phyloP scores from a whole-genome alignment of 2,329 filamentous ascomycete species.

The Triangularia setosa region DNA sequence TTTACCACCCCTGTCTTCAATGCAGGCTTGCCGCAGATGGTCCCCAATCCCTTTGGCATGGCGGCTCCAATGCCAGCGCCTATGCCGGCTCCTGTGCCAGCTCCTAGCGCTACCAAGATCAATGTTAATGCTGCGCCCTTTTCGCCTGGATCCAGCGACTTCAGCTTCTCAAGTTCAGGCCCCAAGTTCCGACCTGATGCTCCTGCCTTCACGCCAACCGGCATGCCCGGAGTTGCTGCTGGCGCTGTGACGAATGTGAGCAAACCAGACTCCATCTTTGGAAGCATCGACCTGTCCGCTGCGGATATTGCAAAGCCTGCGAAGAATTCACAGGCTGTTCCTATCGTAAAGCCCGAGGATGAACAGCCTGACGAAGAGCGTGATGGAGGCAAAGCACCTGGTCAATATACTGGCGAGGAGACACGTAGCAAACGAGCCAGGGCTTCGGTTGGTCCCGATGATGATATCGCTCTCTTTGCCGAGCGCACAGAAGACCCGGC shows the following conservation, averaged over 20 bases:
- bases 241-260: conserved; percentile 42
- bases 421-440: conserved; percentile 73
- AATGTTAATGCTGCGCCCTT: conserved; percentile 69
- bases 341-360: conserved; percentile 67
- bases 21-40: conserved; percentile 34
- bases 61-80: conserved; percentile 31
- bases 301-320: conserved; percentile 60
- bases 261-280: conserved; percentile 58
- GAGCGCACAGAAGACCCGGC: conserved; percentile 41
- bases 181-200: conserved; percentile 73
- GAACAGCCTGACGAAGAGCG: conserved; percentile 29
- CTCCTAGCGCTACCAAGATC: conserved; percentile 49
- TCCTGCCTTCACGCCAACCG: conserved; percentile 67
- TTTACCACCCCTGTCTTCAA: conserved; percentile 49
- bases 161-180: conserved; percentile 64
- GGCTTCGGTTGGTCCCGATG: conserved; percentile 60
- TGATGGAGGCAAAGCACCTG: conserved; percentile 45
- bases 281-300: conserved; percentile 60
- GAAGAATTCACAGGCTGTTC: conserved; percentile 78
- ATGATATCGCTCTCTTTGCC: conserved; percentile 74
- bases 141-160: conserved; percentile 60
- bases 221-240: conserved; percentile 46
- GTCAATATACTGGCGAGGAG: conserved; percentile 61
- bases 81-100: conserved; percentile 34
- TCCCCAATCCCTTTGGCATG: conserved; percentile 40